Percentiles rank a stretch among this genome's conserved stretches.
phyloP scores from a whole-genome alignment of 2,329 filamentous ascomycete species.

The Verticillium alfalfae region DNA sequence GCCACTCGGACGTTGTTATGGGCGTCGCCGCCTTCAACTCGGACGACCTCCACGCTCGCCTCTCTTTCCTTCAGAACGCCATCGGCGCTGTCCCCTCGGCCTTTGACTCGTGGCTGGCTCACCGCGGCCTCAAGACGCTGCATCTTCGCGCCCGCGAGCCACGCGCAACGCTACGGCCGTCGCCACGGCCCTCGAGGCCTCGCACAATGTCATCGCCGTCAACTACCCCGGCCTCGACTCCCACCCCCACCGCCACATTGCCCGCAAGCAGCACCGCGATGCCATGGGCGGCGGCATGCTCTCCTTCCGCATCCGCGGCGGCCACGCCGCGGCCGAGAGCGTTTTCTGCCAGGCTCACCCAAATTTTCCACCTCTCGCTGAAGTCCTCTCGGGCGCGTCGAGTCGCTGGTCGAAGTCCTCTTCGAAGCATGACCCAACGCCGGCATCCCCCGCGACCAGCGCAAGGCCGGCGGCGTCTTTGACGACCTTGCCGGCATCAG shows the following conservation, averaged over 20 bases:
- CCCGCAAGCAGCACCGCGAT: slow-evolving; percentile 84
- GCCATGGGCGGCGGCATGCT: slow-evolving; percentile 97
- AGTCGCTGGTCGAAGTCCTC: slow-evolving; percentile 34
- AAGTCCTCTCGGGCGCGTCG: slow-evolving; percentile 39
- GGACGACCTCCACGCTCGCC: slow-evolving; percentile 66
- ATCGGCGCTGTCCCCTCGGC: slow-evolving; percentile 91
- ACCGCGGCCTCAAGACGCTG: slow-evolving; percentile 93
- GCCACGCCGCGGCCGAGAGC: slow-evolving; percentile 75
- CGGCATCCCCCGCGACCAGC: slow-evolving; percentile 83
- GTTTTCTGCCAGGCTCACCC: slow-evolving; percentile 88
- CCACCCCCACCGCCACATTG: slow-evolving; percentile 81
- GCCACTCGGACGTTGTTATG: slow-evolving; percentile 96
- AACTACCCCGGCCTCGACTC: slow-evolving; percentile 92
- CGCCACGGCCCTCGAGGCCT: slow-evolving; percentile 70
- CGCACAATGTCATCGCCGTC: slow-evolving; percentile 77
- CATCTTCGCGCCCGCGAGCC: slow-evolving; percentile 88
- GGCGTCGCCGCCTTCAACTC: slow-evolving; percentile 94
- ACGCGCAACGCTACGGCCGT: slow-evolving; percentile 75
- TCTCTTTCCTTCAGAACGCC: slow-evolving; percentile 93
- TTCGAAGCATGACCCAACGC: slow-evolving; percentile 96
- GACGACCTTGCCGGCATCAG: slow-evolving; percentile 91
- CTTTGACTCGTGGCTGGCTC: slow-evolving; percentile 97
- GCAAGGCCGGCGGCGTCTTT: slow-evolving; percentile 88
- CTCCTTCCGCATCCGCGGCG: slow-evolving; percentile 88
- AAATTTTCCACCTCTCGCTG: slow-evolving; percentile 87